Percentiles rank a stretch among this genome's conserved stretches.
phyloP scores from a whole-genome alignment of 1,139 yeast species.

The Taphrina communis region DNA sequence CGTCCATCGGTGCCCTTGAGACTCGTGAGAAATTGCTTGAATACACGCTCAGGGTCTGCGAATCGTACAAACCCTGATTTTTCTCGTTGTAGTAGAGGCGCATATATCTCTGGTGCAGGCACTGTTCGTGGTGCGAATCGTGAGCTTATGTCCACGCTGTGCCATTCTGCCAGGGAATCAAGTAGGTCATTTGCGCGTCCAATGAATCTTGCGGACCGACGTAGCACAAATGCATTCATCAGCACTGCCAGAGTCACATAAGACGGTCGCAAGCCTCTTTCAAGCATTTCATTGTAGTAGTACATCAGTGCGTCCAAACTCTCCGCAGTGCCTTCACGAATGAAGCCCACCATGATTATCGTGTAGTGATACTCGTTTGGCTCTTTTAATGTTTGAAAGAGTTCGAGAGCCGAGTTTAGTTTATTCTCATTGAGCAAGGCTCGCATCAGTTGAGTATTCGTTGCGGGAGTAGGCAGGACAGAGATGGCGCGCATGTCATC shows the following conservation, averaged over 20 bases:
- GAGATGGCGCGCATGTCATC: slow-evolving; percentile 21
- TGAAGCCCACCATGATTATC: slow-evolving; percentile 31
- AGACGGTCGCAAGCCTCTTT: slow-evolving; percentile 19
- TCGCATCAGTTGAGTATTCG: slow-evolving; percentile 27
- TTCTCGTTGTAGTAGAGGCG: slow-evolving; percentile 11
- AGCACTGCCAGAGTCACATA: slow-evolving; percentile 30
- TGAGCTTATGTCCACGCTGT: slow-evolving; percentile 23
- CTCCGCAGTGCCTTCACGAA: slow-evolving; percentile 5
- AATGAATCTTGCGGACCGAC: background rate
- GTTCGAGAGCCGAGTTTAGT: slow-evolving; percentile 8
- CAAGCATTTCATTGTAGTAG: slow-evolving; percentile 35
- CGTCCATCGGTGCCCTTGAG: slow-evolving; percentile 23
- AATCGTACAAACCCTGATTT: slow-evolving; percentile 5
- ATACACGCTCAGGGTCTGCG: slow-evolving; percentile 20
- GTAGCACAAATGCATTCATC: slow-evolving; percentile 30
- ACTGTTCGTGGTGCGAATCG: slow-evolving; percentile 25
- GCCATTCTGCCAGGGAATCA: slow-evolving; percentile 13
- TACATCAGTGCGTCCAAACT: slow-evolving; percentile 1
- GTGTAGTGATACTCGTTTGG: slow-evolving; percentile 39
- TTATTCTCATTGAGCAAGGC: slow-evolving; percentile 17
- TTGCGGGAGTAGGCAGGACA: slow-evolving; percentile 18
- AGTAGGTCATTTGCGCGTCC: slow-evolving; percentile 21
- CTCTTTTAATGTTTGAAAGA: slow-evolving; percentile 15
- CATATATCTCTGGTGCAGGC: slow-evolving; percentile 28
- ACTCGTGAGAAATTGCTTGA: slow-evolving; percentile 22